A percentile compares a stretch with the other conserved stretches of the same genome.
Conservation (phyloP, 257 asterid species). For the Ophiorrhiza pumila region DNA sequence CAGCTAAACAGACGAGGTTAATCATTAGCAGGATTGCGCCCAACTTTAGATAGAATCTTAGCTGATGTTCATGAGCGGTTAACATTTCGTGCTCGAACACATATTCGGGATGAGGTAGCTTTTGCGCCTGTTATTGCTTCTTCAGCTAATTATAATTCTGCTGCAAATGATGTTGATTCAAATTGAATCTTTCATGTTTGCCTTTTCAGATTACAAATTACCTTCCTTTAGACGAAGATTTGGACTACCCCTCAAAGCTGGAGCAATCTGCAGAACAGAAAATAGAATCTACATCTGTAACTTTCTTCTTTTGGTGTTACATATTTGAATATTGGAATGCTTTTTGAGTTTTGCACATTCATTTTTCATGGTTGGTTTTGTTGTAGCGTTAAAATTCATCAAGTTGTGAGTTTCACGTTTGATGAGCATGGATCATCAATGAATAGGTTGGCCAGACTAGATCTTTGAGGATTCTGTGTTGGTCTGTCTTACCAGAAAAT, state of each 20-base stretch:
- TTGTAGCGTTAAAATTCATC: too few relatives aligned
- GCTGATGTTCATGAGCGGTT: slow-evolving; percentile 96
- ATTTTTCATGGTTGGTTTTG: too few relatives aligned
- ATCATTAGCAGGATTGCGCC: slow-evolving; percentile 82
- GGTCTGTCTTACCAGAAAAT: not conserved
- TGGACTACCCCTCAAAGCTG: slow-evolving; percentile 86
- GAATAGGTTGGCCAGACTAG: not conserved
- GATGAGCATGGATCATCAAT: not conserved
- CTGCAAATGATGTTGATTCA: not conserved
- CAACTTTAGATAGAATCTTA: slow-evolving; percentile 85
- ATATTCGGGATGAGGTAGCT: slow-evolving; percentile 89
- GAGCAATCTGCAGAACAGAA: slow-evolving; percentile 63
- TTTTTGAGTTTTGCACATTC: not conserved
- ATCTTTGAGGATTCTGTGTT: not conserved
- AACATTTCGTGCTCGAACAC: slow-evolving; percentile 95
- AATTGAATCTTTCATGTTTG: not conserved
- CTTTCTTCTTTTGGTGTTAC: slow-evolving; percentile 24
- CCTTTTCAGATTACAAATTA: slow-evolving; percentile 83
- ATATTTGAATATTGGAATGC: slow-evolving; percentile 8
- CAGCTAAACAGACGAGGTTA: slow-evolving; percentile 85
- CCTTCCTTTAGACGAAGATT: slow-evolving; percentile 80
- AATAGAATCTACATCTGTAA: slow-evolving; percentile 66
- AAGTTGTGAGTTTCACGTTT: not conserved
- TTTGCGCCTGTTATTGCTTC: slow-evolving; percentile 13
- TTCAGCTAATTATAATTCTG: slow-evolving; percentile 8